These are phyloP conservation scores for Orobanche coerulescens DNA, from an alignment of 257 asterid species.

Conservation along the genomic window DNA sequence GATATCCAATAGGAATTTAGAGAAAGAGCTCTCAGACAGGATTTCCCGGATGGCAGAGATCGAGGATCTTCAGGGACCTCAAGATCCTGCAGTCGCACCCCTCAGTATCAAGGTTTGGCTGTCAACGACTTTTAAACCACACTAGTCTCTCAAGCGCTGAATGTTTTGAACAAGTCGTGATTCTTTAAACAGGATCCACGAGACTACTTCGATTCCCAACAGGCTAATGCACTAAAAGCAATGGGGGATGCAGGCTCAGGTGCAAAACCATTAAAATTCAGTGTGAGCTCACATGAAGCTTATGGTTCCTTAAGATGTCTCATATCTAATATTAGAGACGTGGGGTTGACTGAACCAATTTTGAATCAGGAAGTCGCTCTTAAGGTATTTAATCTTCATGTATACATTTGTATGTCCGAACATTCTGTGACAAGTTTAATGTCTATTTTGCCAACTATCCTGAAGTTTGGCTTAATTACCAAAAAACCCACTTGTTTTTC, in stretches of 20 bases:
- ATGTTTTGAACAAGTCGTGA: slow-evolving; percentile 23
- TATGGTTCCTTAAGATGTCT: slow-evolving; percentile 48
- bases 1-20: slow-evolving; percentile 40
- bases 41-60: slow-evolving; percentile 64
- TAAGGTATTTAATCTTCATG: slow-evolving; percentile 45
- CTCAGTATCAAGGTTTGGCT: slow-evolving; percentile 77
- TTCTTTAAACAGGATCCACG: slow-evolving; percentile 76
- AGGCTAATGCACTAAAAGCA: slow-evolving; percentile 71
- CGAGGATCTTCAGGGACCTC: slow-evolving; percentile 96
- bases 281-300: slow-evolving; percentile 51
- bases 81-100: slow-evolving; percentile 78
- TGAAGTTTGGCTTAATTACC: too few species aligned
- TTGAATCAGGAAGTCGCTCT: slow-evolving; percentile 63
- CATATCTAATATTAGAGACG: slow-evolving; percentile 43
- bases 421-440: slow-evolving; percentile 2
- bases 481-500: neutral
- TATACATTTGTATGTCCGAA: slow-evolving; percentile 14
- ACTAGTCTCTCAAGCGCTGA: slow-evolving; percentile 2
- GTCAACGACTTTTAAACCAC: neutral
- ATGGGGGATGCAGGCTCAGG: slow-evolving; percentile 58
- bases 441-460: neutral
- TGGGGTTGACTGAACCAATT: slow-evolving; percentile 59
- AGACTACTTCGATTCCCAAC: slow-evolving; percentile 94
- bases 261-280: slow-evolving; percentile 41
- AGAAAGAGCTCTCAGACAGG: slow-evolving; percentile 48